Evolutionary conservation across 768 basidiomycete genomes (phyloP).

Genomic region (Agrocybe pediades): DNA sequence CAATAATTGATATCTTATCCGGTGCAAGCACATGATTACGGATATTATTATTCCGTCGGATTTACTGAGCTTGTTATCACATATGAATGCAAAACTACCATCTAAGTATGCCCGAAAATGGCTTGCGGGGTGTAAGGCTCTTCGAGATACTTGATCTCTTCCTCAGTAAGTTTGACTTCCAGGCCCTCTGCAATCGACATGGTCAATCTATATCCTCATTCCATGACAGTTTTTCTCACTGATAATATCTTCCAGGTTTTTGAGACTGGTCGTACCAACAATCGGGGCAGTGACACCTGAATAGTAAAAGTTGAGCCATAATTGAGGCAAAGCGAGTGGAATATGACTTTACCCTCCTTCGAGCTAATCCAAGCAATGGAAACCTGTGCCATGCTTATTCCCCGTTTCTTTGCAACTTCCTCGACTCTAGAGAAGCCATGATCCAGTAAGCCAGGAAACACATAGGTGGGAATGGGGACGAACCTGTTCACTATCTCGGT

Average conservation of each 20-base stretch:
- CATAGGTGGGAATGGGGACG: too few relatives aligned
- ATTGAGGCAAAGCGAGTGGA: too few relatives aligned
- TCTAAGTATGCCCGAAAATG: conserved; percentile 19
- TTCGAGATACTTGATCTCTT: conserved; percentile 28
- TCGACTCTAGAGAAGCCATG: conserved; percentile 54
- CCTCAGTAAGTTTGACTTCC: conserved; percentile 25
- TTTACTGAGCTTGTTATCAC: too few relatives aligned
- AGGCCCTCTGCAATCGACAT: too few relatives aligned
- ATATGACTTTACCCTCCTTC: conserved; percentile 34
- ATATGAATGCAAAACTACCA: too few relatives aligned
- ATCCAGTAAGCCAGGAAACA: too few relatives aligned
- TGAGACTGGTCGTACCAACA: conserved; percentile 50
- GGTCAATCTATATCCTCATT: background rate
- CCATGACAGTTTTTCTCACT: conserved; percentile 25
- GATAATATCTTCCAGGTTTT: conserved; percentile 54
- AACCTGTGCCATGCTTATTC: conserved; percentile 57
- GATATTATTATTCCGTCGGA: too few relatives aligned
- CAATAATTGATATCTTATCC: too few relatives aligned
- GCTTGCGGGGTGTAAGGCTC: conserved; percentile 23
- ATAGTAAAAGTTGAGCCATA: background rate
- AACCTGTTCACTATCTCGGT: too few relatives aligned
- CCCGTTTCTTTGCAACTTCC: conserved; percentile 51
- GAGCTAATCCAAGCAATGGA: conserved; percentile 52
- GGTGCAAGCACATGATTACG: too few relatives aligned
- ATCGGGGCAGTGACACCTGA: conserved; percentile 55